Percentiles rank a stretch among this genome's conserved stretches.
phyloP scores from a whole-genome alignment of 139 green algal genomes.

The Parachlorella kessleri region DNA sequence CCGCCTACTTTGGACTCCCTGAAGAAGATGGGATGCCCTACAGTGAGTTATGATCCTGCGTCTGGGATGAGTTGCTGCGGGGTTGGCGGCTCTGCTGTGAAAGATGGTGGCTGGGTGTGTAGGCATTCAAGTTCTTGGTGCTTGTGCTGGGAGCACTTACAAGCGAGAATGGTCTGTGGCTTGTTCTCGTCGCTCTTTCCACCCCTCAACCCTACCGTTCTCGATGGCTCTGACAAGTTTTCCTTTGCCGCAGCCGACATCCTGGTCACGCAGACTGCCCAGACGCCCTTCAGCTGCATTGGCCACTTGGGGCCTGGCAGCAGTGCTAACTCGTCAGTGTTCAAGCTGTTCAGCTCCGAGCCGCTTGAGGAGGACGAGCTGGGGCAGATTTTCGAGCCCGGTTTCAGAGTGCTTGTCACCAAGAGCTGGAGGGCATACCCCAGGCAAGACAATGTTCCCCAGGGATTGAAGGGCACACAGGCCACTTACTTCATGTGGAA shows the following conservation, averaged over 20 bases:
- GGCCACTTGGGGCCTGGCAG: background rate
- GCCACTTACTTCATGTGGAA: background rate
- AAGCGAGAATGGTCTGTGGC: too few relatives aligned
- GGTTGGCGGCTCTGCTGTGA: too few relatives aligned
- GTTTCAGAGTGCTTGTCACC: background rate
- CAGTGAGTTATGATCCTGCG: background rate
- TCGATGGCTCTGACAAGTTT: too few relatives aligned
- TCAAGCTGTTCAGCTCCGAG: conserved; percentile 65
- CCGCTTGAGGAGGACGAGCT: conserved; percentile 35
- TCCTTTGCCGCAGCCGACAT: conserved; percentile 32
- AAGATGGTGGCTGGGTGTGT: too few relatives aligned
- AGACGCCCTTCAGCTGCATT: conserved; percentile 45
- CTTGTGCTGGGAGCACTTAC: too few relatives aligned
- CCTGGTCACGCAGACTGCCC: conserved; percentile 46
- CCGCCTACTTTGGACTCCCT: conserved; percentile 46
- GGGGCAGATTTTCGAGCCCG: conserved; percentile 47
- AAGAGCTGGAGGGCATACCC: conserved; percentile 41
- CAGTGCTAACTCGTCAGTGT: conserved; percentile 31
- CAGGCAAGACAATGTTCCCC: too few relatives aligned
- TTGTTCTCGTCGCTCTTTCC: too few relatives aligned
- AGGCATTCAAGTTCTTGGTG: too few relatives aligned
- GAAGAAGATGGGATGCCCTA: conserved; percentile 4
- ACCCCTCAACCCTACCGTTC: too few relatives aligned
- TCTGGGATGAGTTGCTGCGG: too few relatives aligned
- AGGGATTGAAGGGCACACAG: too few relatives aligned